Base-by-base conservation (phyloP, 2,329 filamentous ascomycete species). In the Boeremia lycopersici region DNA sequence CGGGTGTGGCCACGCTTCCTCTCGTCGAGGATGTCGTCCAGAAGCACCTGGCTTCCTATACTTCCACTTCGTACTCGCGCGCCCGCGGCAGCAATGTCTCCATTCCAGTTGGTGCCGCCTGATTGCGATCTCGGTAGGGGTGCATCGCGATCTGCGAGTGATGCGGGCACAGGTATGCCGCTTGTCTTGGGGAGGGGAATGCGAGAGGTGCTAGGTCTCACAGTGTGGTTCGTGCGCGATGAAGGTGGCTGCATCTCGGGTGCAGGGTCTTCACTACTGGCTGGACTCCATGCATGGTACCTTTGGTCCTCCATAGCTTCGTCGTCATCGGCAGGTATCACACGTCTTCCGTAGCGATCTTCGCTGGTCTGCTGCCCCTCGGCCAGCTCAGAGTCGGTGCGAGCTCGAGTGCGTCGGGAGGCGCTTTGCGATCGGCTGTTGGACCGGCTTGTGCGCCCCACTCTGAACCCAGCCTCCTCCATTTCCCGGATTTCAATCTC, bases 101-200 rank as follows among this genome's bases (percentile, higher is more conserved):
- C 85, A 56, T 82, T 85, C 63, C 81, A 79, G 62, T 82, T 85
- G 51, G 74, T 74, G 61, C 84, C 87, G 35, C 80, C 79, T 42
- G 81, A 79, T 44, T 83, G 77, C 48, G 81, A 84, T 54, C 92
- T 85, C 49, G 82, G 78, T 39, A 88, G 79, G 19, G 86, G 86
- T 23, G 85, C 86, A 64, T 91, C 89, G 60, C 92, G 85, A 62
- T 93, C 92, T 40, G 91, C 80, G 60, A 88, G 85, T 44, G 89
- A 85, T 46, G 84, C 74, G 2, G 90, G 84, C 54, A 96, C 87
- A 10, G 92, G 91, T 17, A 86, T 83, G 2, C 90, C 89, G 70
- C 91, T 96, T 12, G 84, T 79, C 66, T 91, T 93, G 28, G 91
- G 87, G 33, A 98, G 82, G 1, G 95, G 95, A 70, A 99, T 97